Base-by-base conservation (phyloP, 768 basidiomycete genomes). In the Boletus edulis region DNA sequence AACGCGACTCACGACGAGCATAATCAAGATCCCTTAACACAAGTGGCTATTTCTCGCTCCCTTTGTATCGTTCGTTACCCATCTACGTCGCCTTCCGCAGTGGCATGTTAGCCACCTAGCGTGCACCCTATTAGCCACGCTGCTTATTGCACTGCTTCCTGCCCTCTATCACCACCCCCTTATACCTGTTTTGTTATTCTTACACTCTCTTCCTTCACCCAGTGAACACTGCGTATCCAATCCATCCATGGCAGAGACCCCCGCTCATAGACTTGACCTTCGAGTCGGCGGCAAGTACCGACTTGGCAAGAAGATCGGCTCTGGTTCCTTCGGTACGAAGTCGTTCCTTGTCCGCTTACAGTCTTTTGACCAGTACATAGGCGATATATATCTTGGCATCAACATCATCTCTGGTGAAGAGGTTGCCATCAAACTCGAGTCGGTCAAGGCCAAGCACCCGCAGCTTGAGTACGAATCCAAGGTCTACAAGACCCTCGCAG, bases 321-420 rank as follows among this genome's bases (percentile, higher is more conserved):
- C 94, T 34, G 96, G 96, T 59, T 98, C 95, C 43, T 98, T 98
- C 67, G 94, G 95, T 96, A 66, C 68, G 89, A 79, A 46, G 11
- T 49, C 18, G 35, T 39, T 52, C 44, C 49, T 54, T 29, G 3
- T 49, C 40, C n/a, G 31, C 40, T 22, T 50, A 34, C 38, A 31
- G 24, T 14, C 48, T 54, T 41, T 38, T 62, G 22, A 66, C 56
- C 55, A 41, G 39, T 22, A 37, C 18, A 38, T 44, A 96, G 96
- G 94, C 74, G 96, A 98, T 72, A 98, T 99, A 75, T 98, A 98
- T 73, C 91, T 98, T 58, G 97, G 97, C 54, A 96, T 97, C 74
- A 99, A 98, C 82, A 98, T 99, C 78, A 98, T 98, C 71, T 98
- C 96, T 17, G 96, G 96, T 24, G 97, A 99, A 72, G 97, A 98